Evolutionary conservation across 495 filamentous ascomycete genomes (phyloP).

Genomic region (Xylaria longipes): DNA sequence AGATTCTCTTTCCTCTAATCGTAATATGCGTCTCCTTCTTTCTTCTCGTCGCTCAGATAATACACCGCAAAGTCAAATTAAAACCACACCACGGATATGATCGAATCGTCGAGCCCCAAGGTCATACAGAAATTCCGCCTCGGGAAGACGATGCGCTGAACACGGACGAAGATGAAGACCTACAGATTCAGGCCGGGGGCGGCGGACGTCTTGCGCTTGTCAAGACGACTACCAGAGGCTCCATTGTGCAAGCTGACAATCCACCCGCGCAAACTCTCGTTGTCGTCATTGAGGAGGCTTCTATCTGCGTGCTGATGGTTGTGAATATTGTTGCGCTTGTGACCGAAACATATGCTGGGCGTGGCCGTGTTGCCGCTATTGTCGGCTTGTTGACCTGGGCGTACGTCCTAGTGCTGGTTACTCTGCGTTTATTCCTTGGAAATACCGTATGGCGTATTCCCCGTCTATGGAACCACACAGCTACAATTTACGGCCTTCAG

Average conservation of each 20-base stretch:
- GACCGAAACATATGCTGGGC: conserved; percentile 39
- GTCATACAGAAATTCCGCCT: conserved; percentile 55
- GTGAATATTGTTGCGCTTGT: conserved; percentile 68
- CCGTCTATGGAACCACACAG: conserved; percentile 91
- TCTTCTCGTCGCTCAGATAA: conserved; percentile 62
- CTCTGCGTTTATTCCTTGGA: conserved; percentile 74
- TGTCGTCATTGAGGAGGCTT: conserved; percentile 74
- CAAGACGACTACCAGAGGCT: conserved; percentile 66
- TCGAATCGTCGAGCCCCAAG: conserved; percentile 48
- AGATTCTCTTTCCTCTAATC: conserved; percentile 79
- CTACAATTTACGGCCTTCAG: conserved; percentile 79
- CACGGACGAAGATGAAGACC: conserved; percentile 69
- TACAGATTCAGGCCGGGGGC: conserved; percentile 49
- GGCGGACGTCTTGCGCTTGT: conserved; percentile 63
- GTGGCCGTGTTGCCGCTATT: conserved; percentile 61
- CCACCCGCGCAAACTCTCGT: conserved; percentile 75
- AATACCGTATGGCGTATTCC: conserved; percentile 71
- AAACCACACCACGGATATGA: conserved; percentile 58
- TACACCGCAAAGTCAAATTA: conserved; percentile 54
- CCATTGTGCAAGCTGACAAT: conserved; percentile 75
- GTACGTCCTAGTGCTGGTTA: conserved; percentile 79
- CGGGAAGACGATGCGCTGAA: conserved; percentile 53
- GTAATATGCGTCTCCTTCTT: conserved; percentile 73
- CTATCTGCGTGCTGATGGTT: conserved; percentile 72
- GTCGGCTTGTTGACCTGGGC: conserved; percentile 74